Evolutionary conservation across 2,329 filamentous ascomycete genomes (phyloP), one percentile per base, ranked within the genome.

Genomic region (Huntiella bhutanensis): DNA sequence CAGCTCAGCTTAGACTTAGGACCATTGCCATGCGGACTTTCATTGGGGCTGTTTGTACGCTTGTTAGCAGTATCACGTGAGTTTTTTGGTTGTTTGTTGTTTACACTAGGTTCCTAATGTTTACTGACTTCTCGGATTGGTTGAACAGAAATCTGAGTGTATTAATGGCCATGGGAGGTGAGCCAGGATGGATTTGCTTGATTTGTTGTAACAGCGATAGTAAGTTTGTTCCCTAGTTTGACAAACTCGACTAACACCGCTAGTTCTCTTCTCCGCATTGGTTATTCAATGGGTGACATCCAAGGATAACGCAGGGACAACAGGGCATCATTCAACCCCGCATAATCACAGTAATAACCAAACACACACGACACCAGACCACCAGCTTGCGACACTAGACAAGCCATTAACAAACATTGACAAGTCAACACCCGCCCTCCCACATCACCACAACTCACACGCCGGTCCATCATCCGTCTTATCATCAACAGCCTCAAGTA

Each of bases 191-290:
- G 74, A 66, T 80, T 2, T 80, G 74, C 52, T 64, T 80, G 3
- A 73, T 77, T 62, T 74, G 72, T 54, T 80, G 75, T 55, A 79
- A 78, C 54, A 65, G 67, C 51, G 75, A 80, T 55, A 69, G 73
- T 75, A 57, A 54, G 65, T 59, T 19, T 28, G 7, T n/a, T 36
- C 15, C 6, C 6, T 13, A 34, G 17, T 33, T 17, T n/a, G 10
- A 45, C 13, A 39, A 17, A 33, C 5, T 13, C 12, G 16, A 38
- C 16, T 17, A 41, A 45, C 37, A 16, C 15, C 6, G 19, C 32
- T n/a, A 73, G 71, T 77, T 12, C 63, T 77, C 28, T 75, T 77
- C 57, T 73, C 68, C 11, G 69, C 70, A 15, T 53, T 74, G 3
- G 69, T 78, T n/a, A 65, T 78, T 37, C 73, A 77, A 52, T 78